These are phyloP conservation scores for Eimeria tenella DNA, from an alignment of 169 alveolate genomes.

Conservation along the genomic window DNA sequence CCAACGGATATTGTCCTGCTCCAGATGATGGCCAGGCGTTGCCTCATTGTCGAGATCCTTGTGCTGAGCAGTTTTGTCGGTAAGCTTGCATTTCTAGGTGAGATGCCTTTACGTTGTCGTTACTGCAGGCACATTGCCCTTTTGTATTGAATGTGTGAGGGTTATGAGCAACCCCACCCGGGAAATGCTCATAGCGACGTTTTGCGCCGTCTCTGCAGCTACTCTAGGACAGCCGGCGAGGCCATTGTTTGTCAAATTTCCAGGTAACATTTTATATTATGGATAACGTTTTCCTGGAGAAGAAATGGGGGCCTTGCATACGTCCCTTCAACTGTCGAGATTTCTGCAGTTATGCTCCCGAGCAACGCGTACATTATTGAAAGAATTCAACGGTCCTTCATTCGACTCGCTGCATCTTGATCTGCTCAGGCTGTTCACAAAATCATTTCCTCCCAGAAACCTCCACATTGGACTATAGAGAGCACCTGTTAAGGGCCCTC, in stretches of 20 bases:
- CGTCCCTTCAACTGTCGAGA: neutral
- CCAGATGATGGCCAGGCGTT: neutral
- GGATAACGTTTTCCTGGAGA: neutral
- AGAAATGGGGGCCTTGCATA: neutral
- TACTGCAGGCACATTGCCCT: neutral
- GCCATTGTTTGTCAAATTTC: conserved; percentile 1
- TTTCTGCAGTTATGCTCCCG: neutral
- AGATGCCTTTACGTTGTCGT: neutral
- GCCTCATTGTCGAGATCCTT: neutral
- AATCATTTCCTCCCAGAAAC: neutral
- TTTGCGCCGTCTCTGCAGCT: neutral
- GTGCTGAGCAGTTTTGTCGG: conserved; percentile 6
- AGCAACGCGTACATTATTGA: neutral
- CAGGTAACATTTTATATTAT: neutral
- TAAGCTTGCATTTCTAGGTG: neutral
- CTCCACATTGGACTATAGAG: conserved; percentile 13
- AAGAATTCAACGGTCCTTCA: too few relatives aligned
- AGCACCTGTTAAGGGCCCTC: neutral
- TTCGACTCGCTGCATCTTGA: neutral
- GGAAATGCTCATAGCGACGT: neutral
- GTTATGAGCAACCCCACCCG: neutral
- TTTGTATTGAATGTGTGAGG: neutral
- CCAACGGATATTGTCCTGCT: too few relatives aligned
- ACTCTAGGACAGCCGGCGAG: neutral
- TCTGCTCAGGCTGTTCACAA: conserved; percentile 33